Conservation (phyloP, 2,329 filamentous ascomycete species). For the Myriosclerotinia duriaeana region DNA sequence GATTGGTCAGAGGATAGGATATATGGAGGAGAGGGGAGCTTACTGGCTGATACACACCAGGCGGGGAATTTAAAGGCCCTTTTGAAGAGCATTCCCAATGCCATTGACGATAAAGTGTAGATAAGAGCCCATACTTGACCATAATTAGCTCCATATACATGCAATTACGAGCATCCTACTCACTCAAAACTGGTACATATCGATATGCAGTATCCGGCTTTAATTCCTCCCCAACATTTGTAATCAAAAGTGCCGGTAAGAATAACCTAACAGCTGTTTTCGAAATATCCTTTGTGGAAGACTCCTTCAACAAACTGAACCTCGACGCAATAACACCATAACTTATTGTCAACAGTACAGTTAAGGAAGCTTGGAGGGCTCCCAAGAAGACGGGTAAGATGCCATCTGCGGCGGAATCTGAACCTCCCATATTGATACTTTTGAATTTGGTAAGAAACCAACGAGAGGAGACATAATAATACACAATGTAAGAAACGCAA, state of each 20-base stretch:
- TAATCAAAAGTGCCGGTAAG: constrained; percentile 48
- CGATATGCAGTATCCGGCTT: constrained; percentile 41
- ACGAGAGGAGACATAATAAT: neutral
- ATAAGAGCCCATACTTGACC: constrained; percentile 44
- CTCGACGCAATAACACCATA: constrained; percentile 47
- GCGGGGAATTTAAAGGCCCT: constrained; percentile 45
- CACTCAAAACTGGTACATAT: constrained; percentile 42
- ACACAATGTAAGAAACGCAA: neutral
- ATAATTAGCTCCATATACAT: neutral
- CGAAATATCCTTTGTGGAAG: constrained; percentile 46
- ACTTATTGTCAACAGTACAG: constrained; percentile 49
- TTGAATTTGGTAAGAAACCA: neutral
- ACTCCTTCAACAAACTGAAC: constrained; percentile 43
- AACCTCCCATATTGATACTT: constrained; percentile 4
- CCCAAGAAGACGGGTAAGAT: constrained; percentile 45
- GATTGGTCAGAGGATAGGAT: neutral
- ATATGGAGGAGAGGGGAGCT: constrained; percentile 34
- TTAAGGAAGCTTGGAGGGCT: constrained; percentile 49
- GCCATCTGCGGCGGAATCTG: constrained; percentile 26
- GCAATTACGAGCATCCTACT: neutral
- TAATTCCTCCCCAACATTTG: constrained; percentile 47
- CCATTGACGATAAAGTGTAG: constrained; percentile 45
- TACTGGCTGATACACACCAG: constrained; percentile 48
- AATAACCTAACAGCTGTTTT: constrained; percentile 50
- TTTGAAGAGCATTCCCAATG: constrained; percentile 44